Base-by-base conservation (phyloP, 805 yeast species). In the Lachancea sp. region DNA sequence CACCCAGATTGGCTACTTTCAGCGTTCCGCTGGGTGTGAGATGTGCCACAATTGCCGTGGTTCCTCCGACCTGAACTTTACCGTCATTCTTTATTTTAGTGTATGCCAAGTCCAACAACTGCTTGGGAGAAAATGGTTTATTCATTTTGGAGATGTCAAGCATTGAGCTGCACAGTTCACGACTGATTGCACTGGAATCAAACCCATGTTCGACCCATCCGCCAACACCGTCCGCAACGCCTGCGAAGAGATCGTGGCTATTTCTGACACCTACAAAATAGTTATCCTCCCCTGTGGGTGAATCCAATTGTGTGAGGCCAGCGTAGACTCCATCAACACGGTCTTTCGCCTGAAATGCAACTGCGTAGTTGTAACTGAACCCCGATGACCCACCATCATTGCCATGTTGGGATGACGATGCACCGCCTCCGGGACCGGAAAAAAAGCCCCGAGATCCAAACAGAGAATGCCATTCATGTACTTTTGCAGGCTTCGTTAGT, bases 171-270 rank as follows among this genome's bases (percentile, higher is more conserved):
- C 95, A 83, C 33, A 91, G 67, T 55, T 86, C 93, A 53, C 95
- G 73, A 34, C 93, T 81, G 48, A 91, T 85, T 7, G 91, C 91
- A 47, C 88, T 77, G 1, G 96, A 85, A 62, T 91, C 96, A 56
- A 79, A 84, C 0, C 97, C 97, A 38, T 85, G 82, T 49, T 86
- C 93, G 1, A 85, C 77, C 97, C 98, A 91, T 2, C 98, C 98
- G 13, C 98, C 98, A 3, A 93, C 98, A 12, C 99, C 99, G 66
- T 91, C 99, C 5, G 96, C 84, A 3, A 85, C 93, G 18, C 91
- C 95, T n/a, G 81, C 72, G 3, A 83, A 77, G 0, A 82, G 50
- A 30, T 58, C 62, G 10, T 48, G 46, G 1, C 54, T 49, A 3
- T 52, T 46, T 25, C 66, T 66, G 16, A 22, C 30, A 18, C 63